These are phyloP conservation scores for Cryptococcus neoformans DNA, from an alignment of 1,284 basidiomycete species.

Conservation along the genomic window DNA sequence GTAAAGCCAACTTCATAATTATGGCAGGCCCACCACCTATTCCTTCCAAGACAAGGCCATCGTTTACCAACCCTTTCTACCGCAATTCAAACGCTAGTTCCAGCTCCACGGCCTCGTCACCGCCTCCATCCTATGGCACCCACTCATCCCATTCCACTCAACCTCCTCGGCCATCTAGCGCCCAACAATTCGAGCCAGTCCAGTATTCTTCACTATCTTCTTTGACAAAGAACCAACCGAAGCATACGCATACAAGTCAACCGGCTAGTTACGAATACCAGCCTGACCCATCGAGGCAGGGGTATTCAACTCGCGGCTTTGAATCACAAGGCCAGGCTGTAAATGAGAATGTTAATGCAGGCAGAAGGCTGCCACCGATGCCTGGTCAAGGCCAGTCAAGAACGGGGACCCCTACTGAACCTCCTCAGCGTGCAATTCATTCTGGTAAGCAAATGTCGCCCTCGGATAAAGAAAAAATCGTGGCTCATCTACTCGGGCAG, in stretches of 20 bases:
- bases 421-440: constrained; percentile 6
- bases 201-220: constrained; percentile 21
- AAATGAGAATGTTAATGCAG: not conserved
- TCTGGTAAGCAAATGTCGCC: too few relatives aligned
- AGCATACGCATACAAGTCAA: constrained; percentile 1
- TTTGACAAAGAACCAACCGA: constrained; percentile 6
- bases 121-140: constrained; percentile 9
- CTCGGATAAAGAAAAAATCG: too few relatives aligned
- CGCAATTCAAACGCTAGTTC: not conserved
- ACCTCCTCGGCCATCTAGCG: not conserved
- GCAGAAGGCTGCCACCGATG: constrained; percentile 20
- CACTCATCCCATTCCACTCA: constrained; percentile 3
- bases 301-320: constrained; percentile 7
- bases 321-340: not conserved
- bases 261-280: constrained; percentile 6
- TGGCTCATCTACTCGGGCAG: not conserved
- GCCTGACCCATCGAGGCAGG: constrained; percentile 17
- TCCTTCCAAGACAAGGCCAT: not conserved
- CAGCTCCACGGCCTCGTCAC: not conserved
- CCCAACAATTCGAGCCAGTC: constrained; percentile 5
- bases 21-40: not conserved
- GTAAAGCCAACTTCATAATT: not conserved
- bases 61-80: constrained; percentile 15
- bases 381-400: constrained; percentile 5
- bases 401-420: constrained; percentile 13